Evolutionary conservation across 768 basidiomycete species (phyloP).

Genomic region (Phlebiopsis gigantea): DNA sequence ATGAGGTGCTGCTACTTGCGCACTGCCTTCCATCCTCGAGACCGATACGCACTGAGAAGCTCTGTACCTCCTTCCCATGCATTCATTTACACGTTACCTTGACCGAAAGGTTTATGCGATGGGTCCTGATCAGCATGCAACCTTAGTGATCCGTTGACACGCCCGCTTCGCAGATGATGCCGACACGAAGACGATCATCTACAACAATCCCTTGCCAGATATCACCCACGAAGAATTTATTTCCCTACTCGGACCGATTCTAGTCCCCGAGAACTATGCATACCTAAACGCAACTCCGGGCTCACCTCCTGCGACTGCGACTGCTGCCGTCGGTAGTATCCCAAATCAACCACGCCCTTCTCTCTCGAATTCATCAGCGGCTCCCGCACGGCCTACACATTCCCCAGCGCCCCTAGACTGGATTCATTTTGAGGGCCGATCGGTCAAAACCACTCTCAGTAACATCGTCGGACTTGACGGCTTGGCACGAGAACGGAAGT

Average conservation of each 20-base stretch:
- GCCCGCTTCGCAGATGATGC: slow-evolving; percentile 40
- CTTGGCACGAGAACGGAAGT: slow-evolving; percentile 76
- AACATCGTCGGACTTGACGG: slow-evolving; percentile 80
- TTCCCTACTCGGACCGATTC: slow-evolving; percentile 69
- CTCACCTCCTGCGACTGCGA: slow-evolving; percentile 15
- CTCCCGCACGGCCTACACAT: slow-evolving; percentile 34
- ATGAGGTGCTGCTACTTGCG: too few species aligned
- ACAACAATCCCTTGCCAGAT: slow-evolving; percentile 85
- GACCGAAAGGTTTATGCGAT: neutral
- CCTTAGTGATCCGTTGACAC: slow-evolving; percentile 7
- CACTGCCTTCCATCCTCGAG: too few species aligned
- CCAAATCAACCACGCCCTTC: slow-evolving; percentile 28
- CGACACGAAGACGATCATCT: slow-evolving; percentile 64
- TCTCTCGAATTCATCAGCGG: slow-evolving; percentile 15
- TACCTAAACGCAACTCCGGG: slow-evolving; percentile 25
- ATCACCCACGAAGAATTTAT: slow-evolving; percentile 87
- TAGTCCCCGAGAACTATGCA: slow-evolving; percentile 77
- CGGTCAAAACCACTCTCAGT: slow-evolving; percentile 70
- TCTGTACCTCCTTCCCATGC: too few species aligned
- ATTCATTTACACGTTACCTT: neutral
- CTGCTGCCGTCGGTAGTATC: slow-evolving; percentile 14
- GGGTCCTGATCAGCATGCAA: neutral
- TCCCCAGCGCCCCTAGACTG: slow-evolving; percentile 81
- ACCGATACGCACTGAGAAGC: too few species aligned
- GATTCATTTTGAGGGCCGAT: slow-evolving; percentile 82